Evolutionary conservation across 2,329 filamentous ascomycete genomes (phyloP).

Genomic region (Venturia effusa): DNA sequence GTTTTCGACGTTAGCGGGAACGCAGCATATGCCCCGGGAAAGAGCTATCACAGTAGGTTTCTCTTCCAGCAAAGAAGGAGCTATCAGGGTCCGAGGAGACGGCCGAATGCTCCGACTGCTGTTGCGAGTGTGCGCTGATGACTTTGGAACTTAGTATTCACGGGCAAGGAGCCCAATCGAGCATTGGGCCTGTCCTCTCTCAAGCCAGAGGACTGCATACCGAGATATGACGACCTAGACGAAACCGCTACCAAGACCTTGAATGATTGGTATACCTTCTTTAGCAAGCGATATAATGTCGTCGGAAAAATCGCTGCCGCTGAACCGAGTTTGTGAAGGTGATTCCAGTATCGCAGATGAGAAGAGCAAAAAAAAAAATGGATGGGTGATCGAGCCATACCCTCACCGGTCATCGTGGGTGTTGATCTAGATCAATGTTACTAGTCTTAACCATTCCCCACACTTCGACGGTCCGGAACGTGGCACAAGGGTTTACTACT

Average conservation of each 20-base stretch:
- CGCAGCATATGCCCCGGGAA: conserved; percentile 70
- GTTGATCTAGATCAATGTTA: background rate
- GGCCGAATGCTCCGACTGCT: background rate
- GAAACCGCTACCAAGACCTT: conserved; percentile 79
- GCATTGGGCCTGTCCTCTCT: conserved; percentile 79
- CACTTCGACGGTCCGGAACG: background rate
- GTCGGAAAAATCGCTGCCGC: conserved; percentile 40
- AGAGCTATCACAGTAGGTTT: conserved; percentile 67
- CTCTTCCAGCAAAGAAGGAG: background rate
- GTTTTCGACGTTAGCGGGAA: conserved; percentile 93
- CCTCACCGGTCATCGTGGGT: background rate
- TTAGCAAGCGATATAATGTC: conserved; percentile 92
- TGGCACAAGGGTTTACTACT: background rate
- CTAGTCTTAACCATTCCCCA: background rate
- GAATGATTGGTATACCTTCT: conserved; percentile 91
- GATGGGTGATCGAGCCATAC: background rate
- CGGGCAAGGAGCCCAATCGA: conserved; percentile 90
- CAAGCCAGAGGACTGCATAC: conserved; percentile 68
- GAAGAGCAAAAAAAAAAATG: background rate
- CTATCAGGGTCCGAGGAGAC: background rate
- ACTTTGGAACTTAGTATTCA: conserved; percentile 57
- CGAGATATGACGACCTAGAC: conserved; percentile 72
- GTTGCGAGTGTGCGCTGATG: background rate
- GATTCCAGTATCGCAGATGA: no score
- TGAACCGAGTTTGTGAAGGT: background rate